Percentiles rank a stretch among this genome's conserved stretches.
Conservation (phyloP, 1,284 basidiomycete species). For the Pyrrhoderma noxium region DNA sequence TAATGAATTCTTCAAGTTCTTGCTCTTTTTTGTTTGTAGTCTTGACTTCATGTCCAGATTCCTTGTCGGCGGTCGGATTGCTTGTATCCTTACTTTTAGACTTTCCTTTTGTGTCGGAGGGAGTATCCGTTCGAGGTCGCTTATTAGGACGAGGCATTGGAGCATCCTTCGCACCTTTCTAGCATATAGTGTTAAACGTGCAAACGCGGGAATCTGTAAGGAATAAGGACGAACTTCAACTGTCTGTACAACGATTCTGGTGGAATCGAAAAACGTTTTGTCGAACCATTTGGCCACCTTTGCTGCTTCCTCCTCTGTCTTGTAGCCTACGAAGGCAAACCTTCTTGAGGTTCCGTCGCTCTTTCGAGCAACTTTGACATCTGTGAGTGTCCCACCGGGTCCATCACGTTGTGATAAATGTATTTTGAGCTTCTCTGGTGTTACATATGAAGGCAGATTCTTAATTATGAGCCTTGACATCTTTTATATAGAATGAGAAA, state of each 20-base stretch:
- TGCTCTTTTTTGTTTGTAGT: conserved; percentile 29
- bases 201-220: conserved; percentile 11
- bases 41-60: conserved; percentile 17
- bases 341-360: conserved; percentile 73
- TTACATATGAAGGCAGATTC: conserved; percentile 75
- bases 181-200: conserved; percentile 1
- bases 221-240: conserved; percentile 55
- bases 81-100: too few relatives aligned
- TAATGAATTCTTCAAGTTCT: conserved; percentile 51
- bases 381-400: conserved; percentile 75
- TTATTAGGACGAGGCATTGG: conserved; percentile 62
- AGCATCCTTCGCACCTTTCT: conserved; percentile 57
- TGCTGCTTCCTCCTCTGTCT: conserved; percentile 69
- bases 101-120: too few relatives aligned
- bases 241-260: conserved; percentile 69
- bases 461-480: conserved; percentile 93
- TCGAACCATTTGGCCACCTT: conserved; percentile 83
- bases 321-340: conserved; percentile 93
- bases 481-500: neutral
- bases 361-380: conserved; percentile 78
- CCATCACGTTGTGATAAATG: conserved; percentile 61
- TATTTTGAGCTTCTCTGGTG: conserved; percentile 57
- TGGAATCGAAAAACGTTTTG: conserved; percentile 72
- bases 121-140: conserved; percentile 43
- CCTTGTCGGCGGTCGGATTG: conserved; percentile 29